Percentiles rank a stretch among this genome's conserved stretches.
phyloP scores from a whole-genome alignment of 257 asterid genomes.

The Eustoma russellianum region DNA sequence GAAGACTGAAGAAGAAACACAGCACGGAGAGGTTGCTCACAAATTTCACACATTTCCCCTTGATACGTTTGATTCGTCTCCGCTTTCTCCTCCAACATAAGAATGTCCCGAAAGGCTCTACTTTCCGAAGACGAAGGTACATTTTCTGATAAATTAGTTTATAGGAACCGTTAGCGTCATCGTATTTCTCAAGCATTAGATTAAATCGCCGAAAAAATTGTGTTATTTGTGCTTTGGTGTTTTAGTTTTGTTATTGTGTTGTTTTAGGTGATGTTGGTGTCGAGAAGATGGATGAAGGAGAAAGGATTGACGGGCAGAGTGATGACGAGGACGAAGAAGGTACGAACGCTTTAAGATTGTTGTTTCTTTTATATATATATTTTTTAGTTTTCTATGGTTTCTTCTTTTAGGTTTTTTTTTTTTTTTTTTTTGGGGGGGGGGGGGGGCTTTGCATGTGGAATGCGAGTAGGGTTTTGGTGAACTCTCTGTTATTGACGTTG shows the following conservation, averaged over 20 bases:
- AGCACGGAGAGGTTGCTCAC: too few relatives aligned
- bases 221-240: background rate
- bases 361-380: background rate
- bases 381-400: background rate
- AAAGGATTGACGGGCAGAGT: conserved; percentile 30
- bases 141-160: background rate
- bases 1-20: too few relatives aligned
- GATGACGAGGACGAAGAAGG: conserved; percentile 87
- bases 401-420: too few relatives aligned
- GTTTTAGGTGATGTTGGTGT: conserved; percentile 49
- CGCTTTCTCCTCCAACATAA: conserved; percentile 13
- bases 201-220: background rate
- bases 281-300: conserved; percentile 58
- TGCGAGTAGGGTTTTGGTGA: too few relatives aligned
- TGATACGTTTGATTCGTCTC: too few relatives aligned
- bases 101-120: conserved; percentile 58
- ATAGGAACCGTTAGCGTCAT: too few relatives aligned
- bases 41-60: too few relatives aligned
- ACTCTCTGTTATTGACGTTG: too few relatives aligned
- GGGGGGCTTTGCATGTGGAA: too few relatives aligned
- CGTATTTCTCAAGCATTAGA: too few relatives aligned
- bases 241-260: background rate
- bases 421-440: too few relatives aligned
- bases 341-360: conserved; percentile 26
- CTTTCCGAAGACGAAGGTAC: conserved; percentile 81